Conservation (phyloP, 306 rosid genomes). For the Cicer pinnatifidum region DNA sequence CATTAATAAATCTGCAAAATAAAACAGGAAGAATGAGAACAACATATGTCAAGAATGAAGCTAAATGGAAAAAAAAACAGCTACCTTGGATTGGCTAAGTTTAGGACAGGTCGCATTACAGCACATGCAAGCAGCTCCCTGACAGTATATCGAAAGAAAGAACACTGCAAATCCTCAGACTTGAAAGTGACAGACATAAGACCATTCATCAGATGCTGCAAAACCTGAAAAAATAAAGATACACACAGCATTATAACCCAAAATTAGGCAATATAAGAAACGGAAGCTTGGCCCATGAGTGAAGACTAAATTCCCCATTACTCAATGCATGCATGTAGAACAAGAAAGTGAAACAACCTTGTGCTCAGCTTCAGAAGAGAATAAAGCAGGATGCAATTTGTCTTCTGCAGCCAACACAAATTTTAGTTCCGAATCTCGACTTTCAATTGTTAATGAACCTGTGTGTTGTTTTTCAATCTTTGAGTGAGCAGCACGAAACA, state of each 20-base stretch:
- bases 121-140: constrained; percentile 99
- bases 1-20: constrained; percentile 87
- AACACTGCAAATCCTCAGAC: constrained; percentile 85
- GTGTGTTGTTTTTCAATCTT: constrained; percentile 67
- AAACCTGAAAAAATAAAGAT: constrained; percentile 64
- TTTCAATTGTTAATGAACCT: constrained; percentile 61
- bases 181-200: constrained; percentile 78
- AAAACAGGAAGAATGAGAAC: constrained; percentile 45
- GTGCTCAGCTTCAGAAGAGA: constrained; percentile 97
- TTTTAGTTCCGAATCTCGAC: constrained; percentile 73
- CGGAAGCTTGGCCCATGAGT: constrained; percentile 28
- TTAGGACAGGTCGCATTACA: constrained; percentile 86
- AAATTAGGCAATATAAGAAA: constrained; percentile 34
- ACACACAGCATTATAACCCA: constrained; percentile 46
- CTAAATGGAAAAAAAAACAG: constrained; percentile 34
- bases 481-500: constrained; percentile 75
- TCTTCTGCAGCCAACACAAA: constrained; percentile 72
- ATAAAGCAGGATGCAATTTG: constrained; percentile 95
- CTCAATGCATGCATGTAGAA: constrained; percentile 34
- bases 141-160: constrained; percentile 75
- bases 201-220: constrained; percentile 92
- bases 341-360: constrained; percentile 64
- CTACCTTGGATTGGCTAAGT: constrained; percentile 91
- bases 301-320: constrained; percentile 37
- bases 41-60: constrained; percentile 37